These are phyloP conservation scores for Aurifilum marmelostoma DNA, from an alignment of 2,329 filamentous ascomycete species.

Conservation along the genomic window DNA sequence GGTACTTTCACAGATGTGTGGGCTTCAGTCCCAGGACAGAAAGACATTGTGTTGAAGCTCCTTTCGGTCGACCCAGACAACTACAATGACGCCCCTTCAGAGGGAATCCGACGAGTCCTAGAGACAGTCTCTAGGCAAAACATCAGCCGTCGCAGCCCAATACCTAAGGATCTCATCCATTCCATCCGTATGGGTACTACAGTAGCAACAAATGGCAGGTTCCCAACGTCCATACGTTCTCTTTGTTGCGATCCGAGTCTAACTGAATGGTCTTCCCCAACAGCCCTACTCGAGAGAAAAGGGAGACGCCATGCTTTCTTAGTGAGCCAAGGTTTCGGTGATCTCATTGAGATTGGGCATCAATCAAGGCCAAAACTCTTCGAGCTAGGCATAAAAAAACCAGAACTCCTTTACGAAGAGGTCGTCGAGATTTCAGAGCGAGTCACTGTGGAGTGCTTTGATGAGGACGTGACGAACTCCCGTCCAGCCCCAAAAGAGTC, in stretches of 20 bases:
- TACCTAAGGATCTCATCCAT: constrained; percentile 18
- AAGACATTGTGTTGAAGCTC: constrained; percentile 63
- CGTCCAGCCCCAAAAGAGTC: constrained; percentile 18
- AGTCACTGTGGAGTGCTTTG: constrained; percentile 29
- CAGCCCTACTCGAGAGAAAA: constrained; percentile 30
- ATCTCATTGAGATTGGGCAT: constrained; percentile 29
- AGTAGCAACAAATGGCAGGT: constrained; percentile 39
- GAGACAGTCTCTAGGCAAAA: constrained; percentile 15
- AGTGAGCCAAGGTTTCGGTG: constrained; percentile 30
- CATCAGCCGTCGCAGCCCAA: constrained; percentile 15
- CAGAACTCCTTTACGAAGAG: constrained; percentile 27
- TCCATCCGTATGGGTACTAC: constrained; percentile 57
- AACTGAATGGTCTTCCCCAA: background rate
- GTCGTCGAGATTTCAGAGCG: constrained; percentile 30
- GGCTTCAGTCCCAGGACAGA: constrained; percentile 45
- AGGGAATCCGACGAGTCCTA: constrained; percentile 35
- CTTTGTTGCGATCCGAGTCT: background rate
- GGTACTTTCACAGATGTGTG: constrained; percentile 28
- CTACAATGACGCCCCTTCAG: constrained; percentile 47
- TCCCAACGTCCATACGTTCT: too few species aligned
- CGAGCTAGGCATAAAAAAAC: constrained; percentile 25
- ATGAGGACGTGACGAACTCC: constrained; percentile 17
- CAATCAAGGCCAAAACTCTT: constrained; percentile 29
- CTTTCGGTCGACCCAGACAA: constrained; percentile 43
- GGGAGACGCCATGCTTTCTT: constrained; percentile 28